Evolutionary conservation across 169 alveolate species (phyloP), one percentile per base, ranked within the genome.

Genomic region (Neospora caninum): DNA sequence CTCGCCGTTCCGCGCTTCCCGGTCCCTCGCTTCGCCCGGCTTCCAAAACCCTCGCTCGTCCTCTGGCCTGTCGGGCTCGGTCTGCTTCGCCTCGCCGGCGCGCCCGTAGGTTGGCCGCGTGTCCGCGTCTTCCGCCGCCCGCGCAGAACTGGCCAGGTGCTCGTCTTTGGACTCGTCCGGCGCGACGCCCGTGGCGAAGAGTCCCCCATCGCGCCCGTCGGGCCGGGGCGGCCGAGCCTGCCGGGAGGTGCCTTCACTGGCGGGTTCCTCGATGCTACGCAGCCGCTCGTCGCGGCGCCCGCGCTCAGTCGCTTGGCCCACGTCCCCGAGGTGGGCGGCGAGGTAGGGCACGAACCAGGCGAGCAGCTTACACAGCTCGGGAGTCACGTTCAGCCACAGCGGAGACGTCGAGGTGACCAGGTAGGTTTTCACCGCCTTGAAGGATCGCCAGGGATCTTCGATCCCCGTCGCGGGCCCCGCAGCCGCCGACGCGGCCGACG

Each of bases 361-460:
- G 36, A 97, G 95, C 80, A 97, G 94, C 87, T 97, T 97, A 93
- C 98, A 96, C 53, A 97, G 94, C 95, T 96, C 97, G 36, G 98
- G 98, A 2, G 98, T 97, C 92, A 96, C 93, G 96, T 97, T 97
- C 45, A 97, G 95, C 96, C 97, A 94, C 39, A 97, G 93, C 78
- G 97, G 97, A 27, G 96, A 95, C 73, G 89, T 94, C 91, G 98
- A 95, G 58, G 96, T 92, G 36, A 97, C 84, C 89, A 97, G 92
- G 41, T 95, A 96, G 80, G 97, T 96, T 78, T 95, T 97, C 0
- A 97, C 97, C 31, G 95, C 95, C 20, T 96, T 87, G 88, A 95
- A 96, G 42, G 89, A 95, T 27, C 95, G 94, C 97, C 98, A 97
- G n/a, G 92, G 95, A 39, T 96, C 95, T 36, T 87, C 95, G 58